Conservation (phyloP, 768 basidiomycete species). For the Gloeophyllum trabeum region DNA sequence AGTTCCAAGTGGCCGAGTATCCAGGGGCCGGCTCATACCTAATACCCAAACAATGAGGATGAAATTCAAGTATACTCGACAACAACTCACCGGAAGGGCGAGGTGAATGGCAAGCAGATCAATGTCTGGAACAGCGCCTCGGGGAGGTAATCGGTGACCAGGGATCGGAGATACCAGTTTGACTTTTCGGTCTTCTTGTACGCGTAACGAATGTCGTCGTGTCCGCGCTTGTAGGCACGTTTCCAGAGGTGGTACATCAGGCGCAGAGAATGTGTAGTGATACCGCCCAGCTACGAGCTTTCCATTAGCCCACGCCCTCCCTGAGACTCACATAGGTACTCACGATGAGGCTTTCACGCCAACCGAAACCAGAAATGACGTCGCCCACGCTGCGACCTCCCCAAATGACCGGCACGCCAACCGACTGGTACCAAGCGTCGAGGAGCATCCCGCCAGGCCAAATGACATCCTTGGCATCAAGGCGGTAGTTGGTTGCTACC, state of each 20-base stretch:
- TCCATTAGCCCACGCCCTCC: not conserved
- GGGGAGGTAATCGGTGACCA: not conserved
- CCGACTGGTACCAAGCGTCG: not conserved
- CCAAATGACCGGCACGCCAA: not conserved
- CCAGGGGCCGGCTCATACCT: not conserved
- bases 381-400: not conserved
- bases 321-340: not conserved
- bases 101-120: not conserved
- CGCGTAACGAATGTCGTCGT: not conserved
- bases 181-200: not conserved
- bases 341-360: not conserved
- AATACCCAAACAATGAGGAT: no score
- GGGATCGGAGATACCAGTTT: not conserved
- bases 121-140: not conserved
- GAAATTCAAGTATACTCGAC: no score
- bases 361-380: not conserved
- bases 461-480: not conserved
- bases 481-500: not conserved
- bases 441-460: not conserved
- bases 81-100: not conserved
- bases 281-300: not conserved
- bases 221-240: not conserved
- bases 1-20: not conserved
- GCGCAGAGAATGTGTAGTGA: not conserved
- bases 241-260: not conserved